Base-by-base conservation (phyloP, 148 eudicot genomes). In the Nepenthes mirabilis region DNA sequence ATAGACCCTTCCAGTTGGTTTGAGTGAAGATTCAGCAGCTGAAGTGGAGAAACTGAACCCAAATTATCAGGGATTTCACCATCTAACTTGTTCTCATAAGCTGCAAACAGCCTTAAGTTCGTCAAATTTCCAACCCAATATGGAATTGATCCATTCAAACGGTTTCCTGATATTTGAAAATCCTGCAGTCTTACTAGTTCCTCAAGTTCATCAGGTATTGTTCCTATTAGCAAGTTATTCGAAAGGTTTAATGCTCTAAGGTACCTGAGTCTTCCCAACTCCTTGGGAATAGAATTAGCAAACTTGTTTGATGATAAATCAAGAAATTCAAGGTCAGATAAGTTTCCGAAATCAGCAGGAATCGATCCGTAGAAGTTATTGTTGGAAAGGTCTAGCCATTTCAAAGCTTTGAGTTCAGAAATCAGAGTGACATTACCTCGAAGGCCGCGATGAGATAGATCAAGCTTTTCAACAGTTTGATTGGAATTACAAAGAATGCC, bases 351-450 rank as follows among this genome's bases (percentile, higher is more conserved):
- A 73, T 80, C 96, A 68, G 49, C 62, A 2, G 96, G 96, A 55
- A 91, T 83, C 48, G 69, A 58, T 13, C 96, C 98, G 65, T 79
- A 73, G 65, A 91, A 91, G 61, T 72, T 70, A 65, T 91, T 91
- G 52, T 49, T 59, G 2, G 98, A 91, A 69, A 91, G 80, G 74
- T 91, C 98, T 56, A 91, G 81, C 79, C 82, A 67, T 59, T 85
- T 91, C 35, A 91, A 62, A 54, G 75, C 70, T 70, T 75, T 91
- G 58, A 91, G 88, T 68, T 88, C 69, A 62, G 90, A 85, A 47
- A 91, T 72, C 35, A 83, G 74, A 59, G 96, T 78, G 69, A 82
- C 7, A 72, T 91, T 88, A 85, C 96, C 94, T 91, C 83, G 81
- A 14, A 91, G 81, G 68, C 80, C 77, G 4, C 33, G 63, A 52